These are phyloP conservation scores for Akebia trifoliata DNA, from an alignment of 164 flowering plant species.

Conservation along the genomic window DNA sequence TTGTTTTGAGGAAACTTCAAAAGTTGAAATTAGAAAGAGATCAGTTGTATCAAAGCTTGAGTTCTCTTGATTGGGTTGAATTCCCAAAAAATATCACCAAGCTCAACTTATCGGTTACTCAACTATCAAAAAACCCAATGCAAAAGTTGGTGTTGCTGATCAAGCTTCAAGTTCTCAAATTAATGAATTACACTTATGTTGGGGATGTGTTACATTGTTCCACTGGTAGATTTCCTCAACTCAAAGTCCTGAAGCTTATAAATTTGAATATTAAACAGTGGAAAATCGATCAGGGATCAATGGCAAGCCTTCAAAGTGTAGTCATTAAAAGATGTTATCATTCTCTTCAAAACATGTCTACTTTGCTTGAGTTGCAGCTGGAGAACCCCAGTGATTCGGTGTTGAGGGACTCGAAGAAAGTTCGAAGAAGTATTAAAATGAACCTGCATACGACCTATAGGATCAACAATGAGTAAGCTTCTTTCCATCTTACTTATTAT, in stretches of 20 bases:
- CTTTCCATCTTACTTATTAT: no score
- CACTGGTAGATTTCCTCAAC: constrained; percentile 18
- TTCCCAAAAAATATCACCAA: constrained; percentile 18
- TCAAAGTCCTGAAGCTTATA: constrained; percentile 8
- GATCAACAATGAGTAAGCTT: no score
- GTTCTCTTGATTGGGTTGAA: constrained; percentile 1
- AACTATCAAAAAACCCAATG: constrained; percentile 20
- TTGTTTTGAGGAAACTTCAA: background rate
- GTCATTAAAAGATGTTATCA: no score
- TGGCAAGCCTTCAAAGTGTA: background rate
- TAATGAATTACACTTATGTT: background rate
- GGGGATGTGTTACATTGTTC: constrained; percentile 20
- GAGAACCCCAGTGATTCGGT: no score
- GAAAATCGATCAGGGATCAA: background rate
- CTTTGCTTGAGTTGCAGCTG: no score
- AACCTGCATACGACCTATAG: no score
- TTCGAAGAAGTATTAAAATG: no score
- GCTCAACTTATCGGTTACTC: background rate
- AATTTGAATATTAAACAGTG: background rate
- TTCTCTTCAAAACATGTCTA: no score
- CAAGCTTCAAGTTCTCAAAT: background rate
- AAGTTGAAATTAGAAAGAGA: background rate
- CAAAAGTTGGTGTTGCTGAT: constrained; percentile 20
- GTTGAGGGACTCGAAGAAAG: no score
- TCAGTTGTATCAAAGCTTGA: background rate